These are phyloP conservation scores for Saccharomycopsis synnaedendra DNA, from an alignment of 805 yeast genomes.

Conservation along the genomic window DNA sequence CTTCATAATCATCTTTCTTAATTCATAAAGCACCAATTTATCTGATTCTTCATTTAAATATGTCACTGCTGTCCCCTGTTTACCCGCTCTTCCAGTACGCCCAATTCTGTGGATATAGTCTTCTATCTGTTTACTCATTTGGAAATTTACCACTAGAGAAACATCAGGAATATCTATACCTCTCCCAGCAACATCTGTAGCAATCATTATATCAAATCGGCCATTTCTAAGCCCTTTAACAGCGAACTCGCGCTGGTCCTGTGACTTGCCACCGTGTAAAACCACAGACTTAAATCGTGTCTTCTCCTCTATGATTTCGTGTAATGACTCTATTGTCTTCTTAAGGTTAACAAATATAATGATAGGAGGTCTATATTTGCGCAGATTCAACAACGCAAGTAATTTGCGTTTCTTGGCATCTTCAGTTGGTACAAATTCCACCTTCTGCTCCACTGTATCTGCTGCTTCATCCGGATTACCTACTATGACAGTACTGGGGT, in stretches of 20 bases:
- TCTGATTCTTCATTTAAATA: conserved; percentile 52
- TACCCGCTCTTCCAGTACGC: conserved; percentile 94
- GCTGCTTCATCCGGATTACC: conserved; percentile 59
- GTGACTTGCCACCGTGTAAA: conserved; percentile 82
- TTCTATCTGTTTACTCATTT: conserved; percentile 68
- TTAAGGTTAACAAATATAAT: conserved; percentile 78
- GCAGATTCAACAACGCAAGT: conserved; percentile 24
- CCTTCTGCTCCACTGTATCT: conserved; percentile 59
- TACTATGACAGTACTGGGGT: conserved; percentile 55
- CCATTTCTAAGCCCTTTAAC: conserved; percentile 47
- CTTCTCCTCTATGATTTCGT: conserved; percentile 34
- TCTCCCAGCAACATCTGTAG: conserved; percentile 93
- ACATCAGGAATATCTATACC: conserved; percentile 91
- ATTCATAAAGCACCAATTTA: conserved; percentile 35
- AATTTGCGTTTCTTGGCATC: conserved; percentile 35
- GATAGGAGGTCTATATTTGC: conserved; percentile 39
- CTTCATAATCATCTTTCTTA: conserved; percentile 8
- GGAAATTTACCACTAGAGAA: conserved; percentile 75
- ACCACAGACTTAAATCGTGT: conserved; percentile 41
- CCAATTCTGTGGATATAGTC: conserved; percentile 91
- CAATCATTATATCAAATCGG: conserved; percentile 54
- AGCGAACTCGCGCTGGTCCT: conserved; percentile 76
- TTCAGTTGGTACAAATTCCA: conserved; percentile 38
- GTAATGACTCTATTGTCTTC: conserved; percentile 57
- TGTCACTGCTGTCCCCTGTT: conserved; percentile 63